These are phyloP conservation scores for Bonia amplexicaulis DNA, from an alignment of 176 grass and related monocot species.

Conservation along the genomic window DNA sequence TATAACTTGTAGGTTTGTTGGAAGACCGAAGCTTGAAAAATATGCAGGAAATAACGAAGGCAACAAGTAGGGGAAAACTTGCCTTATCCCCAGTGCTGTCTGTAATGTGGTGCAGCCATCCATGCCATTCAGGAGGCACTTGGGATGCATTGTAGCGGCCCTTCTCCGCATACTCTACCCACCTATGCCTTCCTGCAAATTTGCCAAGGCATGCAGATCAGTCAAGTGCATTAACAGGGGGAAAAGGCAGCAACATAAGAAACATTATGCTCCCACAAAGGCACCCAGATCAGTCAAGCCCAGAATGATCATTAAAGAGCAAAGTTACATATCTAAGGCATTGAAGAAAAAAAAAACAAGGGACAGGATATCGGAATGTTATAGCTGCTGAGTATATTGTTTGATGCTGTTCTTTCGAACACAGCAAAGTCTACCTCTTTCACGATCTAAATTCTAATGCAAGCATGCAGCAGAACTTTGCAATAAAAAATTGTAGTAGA, in stretches of 20 bases:
- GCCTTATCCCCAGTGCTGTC: slow-evolving; percentile 80
- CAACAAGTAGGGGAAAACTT: slow-evolving; percentile 17
- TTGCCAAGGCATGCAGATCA: not conserved
- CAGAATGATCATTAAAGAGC: not conserved
- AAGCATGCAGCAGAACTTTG: not conserved
- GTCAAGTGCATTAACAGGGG: not conserved
- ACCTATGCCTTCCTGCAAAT: slow-evolving; percentile 78
- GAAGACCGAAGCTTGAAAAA: not conserved
- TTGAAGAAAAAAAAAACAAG: slow-evolving; percentile 9
- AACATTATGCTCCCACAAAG: not conserved
- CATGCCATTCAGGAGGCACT: slow-evolving; percentile 93
- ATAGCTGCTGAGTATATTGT: not conserved
- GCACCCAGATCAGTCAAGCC: not conserved
- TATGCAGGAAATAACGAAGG: not conserved
- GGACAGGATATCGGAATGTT: not conserved
- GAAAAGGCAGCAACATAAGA: not conserved
- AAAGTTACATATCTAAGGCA: not conserved
- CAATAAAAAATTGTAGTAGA: not conserved
- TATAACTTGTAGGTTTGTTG: not conserved
- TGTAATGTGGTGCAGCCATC: slow-evolving; percentile 80
- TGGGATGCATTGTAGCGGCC: slow-evolving; percentile 90
- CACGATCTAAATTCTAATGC: not conserved
- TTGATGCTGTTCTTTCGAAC: not conserved
- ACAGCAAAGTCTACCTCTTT: not conserved
- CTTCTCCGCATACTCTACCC: slow-evolving; percentile 87